Evolutionary conservation across 1,284 basidiomycete genomes (phyloP).

Genomic region (Cerrena zonata): DNA sequence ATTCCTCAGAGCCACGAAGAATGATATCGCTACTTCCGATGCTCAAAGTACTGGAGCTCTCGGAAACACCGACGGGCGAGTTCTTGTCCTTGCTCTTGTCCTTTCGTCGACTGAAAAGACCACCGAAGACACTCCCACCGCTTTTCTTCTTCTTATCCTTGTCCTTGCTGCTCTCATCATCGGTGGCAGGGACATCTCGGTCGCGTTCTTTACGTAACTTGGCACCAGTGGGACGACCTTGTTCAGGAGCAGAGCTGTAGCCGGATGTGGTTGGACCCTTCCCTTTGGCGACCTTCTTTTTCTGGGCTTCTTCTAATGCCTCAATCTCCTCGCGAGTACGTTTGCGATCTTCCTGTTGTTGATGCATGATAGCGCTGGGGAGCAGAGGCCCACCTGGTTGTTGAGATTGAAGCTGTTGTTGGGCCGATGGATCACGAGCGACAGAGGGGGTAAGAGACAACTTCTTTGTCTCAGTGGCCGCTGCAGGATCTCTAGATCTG

Average conservation of each 20-base stretch:
- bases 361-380: constrained; percentile 44
- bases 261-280: constrained; percentile 6
- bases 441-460: constrained; percentile 74
- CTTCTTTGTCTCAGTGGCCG: constrained; percentile 63
- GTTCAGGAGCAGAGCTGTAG: constrained; percentile 9
- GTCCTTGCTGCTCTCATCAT: constrained; percentile 43
- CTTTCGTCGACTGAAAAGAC: constrained; percentile 70
- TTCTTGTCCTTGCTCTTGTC: constrained; percentile 72
- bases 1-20: constrained; percentile 46
- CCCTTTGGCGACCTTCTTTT: constrained; percentile 45
- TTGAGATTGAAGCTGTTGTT: constrained; percentile 24
- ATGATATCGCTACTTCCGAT: constrained; percentile 16
- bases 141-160: constrained; percentile 65
- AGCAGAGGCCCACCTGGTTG: constrained; percentile 32
- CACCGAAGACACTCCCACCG: constrained; percentile 59
- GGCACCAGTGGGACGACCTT: constrained; percentile 23
- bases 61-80: constrained; percentile 35
- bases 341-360: constrained; percentile 54
- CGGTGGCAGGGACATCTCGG: constrained; percentile 25
- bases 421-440: constrained; percentile 36
- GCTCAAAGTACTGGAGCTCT: constrained; percentile 23
- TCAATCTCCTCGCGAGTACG: constrained; percentile 57
- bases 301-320: constrained; percentile 48
- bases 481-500: constrained; percentile 46
- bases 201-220: constrained; percentile 67